Conservation (phyloP, 257 asterid genomes). For the Solanum megistacrolobum region DNA sequence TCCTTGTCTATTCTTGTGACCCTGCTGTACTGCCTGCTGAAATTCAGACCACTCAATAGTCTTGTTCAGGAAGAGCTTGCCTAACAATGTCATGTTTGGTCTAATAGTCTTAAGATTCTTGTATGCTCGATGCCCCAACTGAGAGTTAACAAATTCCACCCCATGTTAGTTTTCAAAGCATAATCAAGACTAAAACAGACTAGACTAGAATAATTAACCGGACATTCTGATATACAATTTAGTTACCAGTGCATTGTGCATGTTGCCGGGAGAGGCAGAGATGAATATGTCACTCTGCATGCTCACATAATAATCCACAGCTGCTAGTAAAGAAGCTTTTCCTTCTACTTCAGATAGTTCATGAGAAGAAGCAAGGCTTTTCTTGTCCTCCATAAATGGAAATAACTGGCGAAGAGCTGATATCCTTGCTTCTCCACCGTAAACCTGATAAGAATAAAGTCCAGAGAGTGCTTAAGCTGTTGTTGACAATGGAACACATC, state of each 20-base stretch:
- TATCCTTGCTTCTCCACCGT: slow-evolving; percentile 35
- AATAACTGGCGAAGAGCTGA: slow-evolving; percentile 20
- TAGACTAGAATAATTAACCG: neutral
- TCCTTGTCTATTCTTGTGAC: slow-evolving; percentile 38
- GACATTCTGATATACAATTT: neutral
- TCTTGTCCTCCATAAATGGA: slow-evolving; percentile 32
- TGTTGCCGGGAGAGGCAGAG: slow-evolving; percentile 38
- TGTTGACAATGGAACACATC: neutral
- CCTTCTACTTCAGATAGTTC: slow-evolving; percentile 23
- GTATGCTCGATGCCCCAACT: slow-evolving; percentile 32
- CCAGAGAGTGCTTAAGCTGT: neutral
- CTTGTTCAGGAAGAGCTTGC: slow-evolving; percentile 31
- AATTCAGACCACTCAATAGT: slow-evolving; percentile 31
- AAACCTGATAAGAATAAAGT: slow-evolving; percentile 11
- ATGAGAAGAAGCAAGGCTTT: slow-evolving; percentile 19
- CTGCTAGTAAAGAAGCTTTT: slow-evolving; percentile 28
- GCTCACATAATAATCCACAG: slow-evolving; percentile 32
- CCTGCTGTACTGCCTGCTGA: slow-evolving; percentile 23
- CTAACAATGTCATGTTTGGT: slow-evolving; percentile 33
- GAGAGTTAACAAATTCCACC: neutral
- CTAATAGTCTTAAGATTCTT: slow-evolving; percentile 28
- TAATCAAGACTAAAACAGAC: neutral
- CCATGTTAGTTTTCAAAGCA: neutral
- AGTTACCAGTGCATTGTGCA: slow-evolving; percentile 37
- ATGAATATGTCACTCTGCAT: slow-evolving; percentile 27